A percentile compares a stretch with the other conserved stretches of the same genome.
phyloP scores from a whole-genome alignment of 2,329 filamentous ascomycete genomes.

The Penicillium vulpinum region DNA sequence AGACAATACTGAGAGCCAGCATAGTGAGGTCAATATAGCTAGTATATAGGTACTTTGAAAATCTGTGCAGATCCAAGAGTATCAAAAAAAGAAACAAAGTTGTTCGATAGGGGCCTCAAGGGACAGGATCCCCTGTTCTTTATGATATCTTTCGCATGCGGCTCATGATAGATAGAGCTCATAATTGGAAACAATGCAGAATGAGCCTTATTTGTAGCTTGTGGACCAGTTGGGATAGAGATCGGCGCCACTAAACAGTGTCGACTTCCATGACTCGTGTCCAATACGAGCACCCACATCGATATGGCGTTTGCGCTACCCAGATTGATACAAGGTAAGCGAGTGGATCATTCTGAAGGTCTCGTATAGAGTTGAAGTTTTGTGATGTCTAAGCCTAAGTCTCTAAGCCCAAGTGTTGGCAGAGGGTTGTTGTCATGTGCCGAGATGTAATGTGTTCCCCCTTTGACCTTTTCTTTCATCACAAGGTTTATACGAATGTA shows the following conservation, averaged over 20 bases:
- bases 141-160: conserved; percentile 12
- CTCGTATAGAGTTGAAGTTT: background rate
- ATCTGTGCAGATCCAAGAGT: background rate
- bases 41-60: background rate
- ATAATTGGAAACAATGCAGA: background rate
- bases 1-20: conserved; percentile 25
- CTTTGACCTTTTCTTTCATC: background rate
- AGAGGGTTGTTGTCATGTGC: background rate
- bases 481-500: background rate
- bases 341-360: conserved; percentile 13
- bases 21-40: conserved; percentile 10
- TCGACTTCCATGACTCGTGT: conserved; percentile 5
- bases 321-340: conserved; percentile 22
- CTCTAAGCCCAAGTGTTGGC: background rate
- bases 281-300: conserved; percentile 19
- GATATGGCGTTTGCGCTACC: conserved; percentile 13
- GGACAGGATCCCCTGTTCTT: conserved; percentile 12
- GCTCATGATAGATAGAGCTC: conserved; percentile 4
- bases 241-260: conserved; percentile 4
- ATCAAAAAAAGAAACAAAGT: background rate
- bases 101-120: background rate
- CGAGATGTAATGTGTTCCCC: background rate
- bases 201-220: conserved; percentile 8
- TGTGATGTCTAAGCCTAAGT: background rate
- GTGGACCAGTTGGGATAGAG: background rate